Evolutionary conservation across 2,329 filamentous ascomycete genomes (phyloP), one percentile per base, ranked within the genome.

Genomic region (Ophiostoma ulmi): DNA sequence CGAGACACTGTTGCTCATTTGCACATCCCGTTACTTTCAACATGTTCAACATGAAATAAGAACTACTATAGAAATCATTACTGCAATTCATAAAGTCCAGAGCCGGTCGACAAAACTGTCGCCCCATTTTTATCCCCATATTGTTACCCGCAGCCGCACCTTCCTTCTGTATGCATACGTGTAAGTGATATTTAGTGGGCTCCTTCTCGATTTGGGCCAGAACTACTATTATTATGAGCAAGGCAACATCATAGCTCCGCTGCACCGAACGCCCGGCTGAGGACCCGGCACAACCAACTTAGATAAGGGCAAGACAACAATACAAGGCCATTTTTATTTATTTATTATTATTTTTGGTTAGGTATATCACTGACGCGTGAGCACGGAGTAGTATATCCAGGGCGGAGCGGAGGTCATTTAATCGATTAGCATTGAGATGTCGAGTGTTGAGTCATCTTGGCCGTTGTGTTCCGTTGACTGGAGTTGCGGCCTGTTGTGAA

Each of bases 201-300:
- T 63, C 58, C 52, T 22, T 58, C 52, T 26, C 44, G n/a, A 48
- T 58, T 14, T 58, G 22, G n/a, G 22, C 52, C 52, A 58, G 52
- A 26, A 26, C n/a, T 5, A 48, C 44, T 48, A 17, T 2, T 20
- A 48, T 20, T 20, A 58, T 26, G 10, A 26, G 6, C 44, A 35
- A 35, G 7, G 58, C n/a, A 26, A 63, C 58, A 35, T 63, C 58
- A 35, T 38, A 68, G 55, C 55, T 70, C 71, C 73, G 73, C 73
- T 74, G 72, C 73, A 67, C 73, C 73, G 73, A 74, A 67, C 31
- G 13, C 44, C 55, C 69, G 70, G 70, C 68, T 72, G n/a, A 36
- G 36, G 55, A 44, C 41, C 38, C 63, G 63, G 63, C 63, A 65
- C 63, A 65, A n/a, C 38, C 39, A 31, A 31, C 5, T 63, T 58